These are phyloP conservation scores for Polytrichum formosum DNA, from an alignment of 225 moss, liverwort and hornwort genomes.

Conservation along the genomic window DNA sequence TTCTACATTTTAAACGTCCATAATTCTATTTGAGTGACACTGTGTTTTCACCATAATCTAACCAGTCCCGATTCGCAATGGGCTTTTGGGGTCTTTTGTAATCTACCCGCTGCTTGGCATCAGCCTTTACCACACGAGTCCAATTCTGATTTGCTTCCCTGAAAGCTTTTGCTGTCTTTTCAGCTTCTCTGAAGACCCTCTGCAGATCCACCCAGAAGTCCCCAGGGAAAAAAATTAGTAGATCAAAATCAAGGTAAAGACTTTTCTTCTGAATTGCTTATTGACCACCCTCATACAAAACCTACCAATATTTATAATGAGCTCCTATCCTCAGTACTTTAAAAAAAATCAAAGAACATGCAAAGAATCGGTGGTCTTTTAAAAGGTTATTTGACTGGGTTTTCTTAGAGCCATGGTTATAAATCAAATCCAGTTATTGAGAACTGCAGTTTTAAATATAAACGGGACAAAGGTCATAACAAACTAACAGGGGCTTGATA, in stretches of 20 bases:
- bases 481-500: conserved; percentile 3
- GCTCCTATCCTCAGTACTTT: too few relatives aligned
- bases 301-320: too few relatives aligned
- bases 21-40: not conserved
- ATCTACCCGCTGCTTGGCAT: not conserved
- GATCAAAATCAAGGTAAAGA: not conserved
- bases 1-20: not conserved
- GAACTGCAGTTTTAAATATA: not conserved
- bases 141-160: conserved; percentile 22
- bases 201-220: conserved; percentile 26
- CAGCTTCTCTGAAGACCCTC: conserved; percentile 77
- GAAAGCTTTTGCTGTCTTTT: conserved; percentile 36
- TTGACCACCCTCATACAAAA: too few relatives aligned
- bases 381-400: too few relatives aligned
- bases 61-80: conserved; percentile 60
- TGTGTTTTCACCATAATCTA: conserved; percentile 42
- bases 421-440: too few relatives aligned
- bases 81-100: conserved; percentile 16
- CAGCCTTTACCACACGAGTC: conserved; percentile 2
- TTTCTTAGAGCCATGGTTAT: too few relatives aligned
- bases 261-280: too few relatives aligned
- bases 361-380: too few relatives aligned
- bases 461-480: conserved; percentile 3
- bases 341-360: too few relatives aligned
- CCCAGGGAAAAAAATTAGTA: not conserved